phyloP scores from a whole-genome alignment of 768 basidiomycete genomes.

The Lyophyllum shimeji region DNA sequence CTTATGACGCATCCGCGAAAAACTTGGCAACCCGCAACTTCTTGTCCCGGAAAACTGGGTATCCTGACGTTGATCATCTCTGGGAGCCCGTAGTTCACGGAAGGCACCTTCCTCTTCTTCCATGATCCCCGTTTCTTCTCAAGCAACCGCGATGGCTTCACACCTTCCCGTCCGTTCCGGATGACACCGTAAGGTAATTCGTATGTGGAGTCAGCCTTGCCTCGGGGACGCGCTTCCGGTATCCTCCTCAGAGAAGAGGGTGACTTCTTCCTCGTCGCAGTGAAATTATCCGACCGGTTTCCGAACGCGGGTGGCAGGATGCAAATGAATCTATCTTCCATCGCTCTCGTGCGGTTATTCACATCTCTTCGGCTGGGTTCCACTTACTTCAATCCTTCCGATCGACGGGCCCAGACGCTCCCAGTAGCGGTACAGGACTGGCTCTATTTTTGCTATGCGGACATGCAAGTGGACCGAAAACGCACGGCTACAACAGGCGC shows the following conservation, averaged over 20 bases:
- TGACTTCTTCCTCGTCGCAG: neutral
- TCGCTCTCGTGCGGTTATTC: neutral
- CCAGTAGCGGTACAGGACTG: neutral
- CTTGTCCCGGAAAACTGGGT: neutral
- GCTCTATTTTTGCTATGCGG: neutral
- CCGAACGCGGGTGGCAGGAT: neutral
- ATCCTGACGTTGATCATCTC: neutral
- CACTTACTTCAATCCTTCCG: neutral
- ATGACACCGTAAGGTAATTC: neutral
- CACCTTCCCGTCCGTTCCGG: neutral
- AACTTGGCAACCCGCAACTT: neutral
- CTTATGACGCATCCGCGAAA: neutral
- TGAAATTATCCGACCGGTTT: neutral
- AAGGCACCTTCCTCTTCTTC: neutral
- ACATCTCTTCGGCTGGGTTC: conserved; percentile 3
- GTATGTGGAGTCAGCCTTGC: neutral
- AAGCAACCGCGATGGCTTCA: neutral
- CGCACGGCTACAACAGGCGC: neutral
- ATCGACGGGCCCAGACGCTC: neutral
- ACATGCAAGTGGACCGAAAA: neutral
- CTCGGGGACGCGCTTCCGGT: neutral
- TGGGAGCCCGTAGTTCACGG: conserved; percentile 3
- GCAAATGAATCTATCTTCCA: too few relatives aligned
- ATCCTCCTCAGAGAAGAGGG: neutral
- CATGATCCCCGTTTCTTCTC: neutral